These are phyloP conservation scores for Boletales sp. DNA, from an alignment of 768 basidiomycete genomes.

Conservation along the genomic window DNA sequence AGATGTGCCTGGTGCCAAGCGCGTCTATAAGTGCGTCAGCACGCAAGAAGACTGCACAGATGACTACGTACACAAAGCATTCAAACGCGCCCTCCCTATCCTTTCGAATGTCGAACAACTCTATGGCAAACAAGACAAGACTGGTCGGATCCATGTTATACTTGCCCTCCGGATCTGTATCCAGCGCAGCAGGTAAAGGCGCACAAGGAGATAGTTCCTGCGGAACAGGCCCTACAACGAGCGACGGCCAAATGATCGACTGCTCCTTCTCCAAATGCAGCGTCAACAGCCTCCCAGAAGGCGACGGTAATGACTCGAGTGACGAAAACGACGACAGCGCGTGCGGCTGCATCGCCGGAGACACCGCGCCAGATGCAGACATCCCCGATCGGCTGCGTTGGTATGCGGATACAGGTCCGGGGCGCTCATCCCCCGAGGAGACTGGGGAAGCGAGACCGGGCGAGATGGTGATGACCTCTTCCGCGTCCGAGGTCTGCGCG, in stretches of 20 bases:
- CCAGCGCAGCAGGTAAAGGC: conserved; percentile 50
- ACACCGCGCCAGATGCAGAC: conserved; percentile 50
- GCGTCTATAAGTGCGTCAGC: conserved; percentile 43
- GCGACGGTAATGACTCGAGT: conserved; percentile 62
- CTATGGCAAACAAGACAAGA: conserved; percentile 65
- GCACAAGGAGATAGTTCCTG: conserved; percentile 52
- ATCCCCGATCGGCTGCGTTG: conserved; percentile 16
- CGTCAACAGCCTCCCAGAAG: conserved; percentile 67
- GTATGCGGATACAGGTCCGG: conserved; percentile 17
- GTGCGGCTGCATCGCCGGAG: conserved; percentile 51
- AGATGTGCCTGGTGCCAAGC: conserved; percentile 78
- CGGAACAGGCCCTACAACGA: conserved; percentile 71
- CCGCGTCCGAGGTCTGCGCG: conserved; percentile 66
- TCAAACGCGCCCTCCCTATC: conserved; percentile 78
- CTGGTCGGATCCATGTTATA: conserved; percentile 90
- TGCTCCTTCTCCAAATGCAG: conserved; percentile 78
- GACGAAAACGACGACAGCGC: conserved; percentile 75
- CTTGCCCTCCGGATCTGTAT: conserved; percentile 48
- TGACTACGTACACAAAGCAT: conserved; percentile 62
- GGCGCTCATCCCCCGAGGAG: conserved; percentile 53
- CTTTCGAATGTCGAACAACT: conserved; percentile 70
- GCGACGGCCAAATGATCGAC: conserved; percentile 78
- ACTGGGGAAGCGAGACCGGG: conserved; percentile 62
- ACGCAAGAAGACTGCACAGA: background rate
- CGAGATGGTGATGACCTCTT: conserved; percentile 51